phyloP scores from a whole-genome alignment of 192 early-diverging fungal genomes.

The Dispira simplex region DNA sequence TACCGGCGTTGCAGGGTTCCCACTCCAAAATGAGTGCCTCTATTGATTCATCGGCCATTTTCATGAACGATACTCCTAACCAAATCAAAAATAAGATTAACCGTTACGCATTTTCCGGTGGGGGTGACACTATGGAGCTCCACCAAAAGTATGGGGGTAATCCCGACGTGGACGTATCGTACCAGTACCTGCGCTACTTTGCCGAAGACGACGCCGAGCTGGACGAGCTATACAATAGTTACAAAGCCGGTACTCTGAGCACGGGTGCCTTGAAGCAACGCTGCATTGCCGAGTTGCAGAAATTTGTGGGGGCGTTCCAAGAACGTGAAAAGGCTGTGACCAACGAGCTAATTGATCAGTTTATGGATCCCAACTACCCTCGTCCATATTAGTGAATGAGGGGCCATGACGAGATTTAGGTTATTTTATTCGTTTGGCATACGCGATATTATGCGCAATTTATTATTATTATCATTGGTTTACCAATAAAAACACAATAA shows the following conservation, averaged over 20 bases:
- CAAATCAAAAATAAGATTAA: constrained; percentile 99
- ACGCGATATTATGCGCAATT: too few species aligned
- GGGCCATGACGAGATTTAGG: too few species aligned
- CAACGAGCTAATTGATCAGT: constrained; percentile 39
- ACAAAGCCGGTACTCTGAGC: constrained; percentile 68
- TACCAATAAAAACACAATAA: too few species aligned
- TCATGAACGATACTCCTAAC: constrained; percentile 74
- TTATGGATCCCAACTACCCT: constrained; percentile 40
- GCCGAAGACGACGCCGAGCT: constrained; percentile 89
- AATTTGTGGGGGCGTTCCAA: constrained; percentile 67
- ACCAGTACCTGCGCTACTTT: constrained; percentile 90
- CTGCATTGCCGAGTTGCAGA: constrained; percentile 72
- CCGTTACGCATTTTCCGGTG: constrained; percentile 86
- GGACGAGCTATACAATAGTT: constrained; percentile 41
- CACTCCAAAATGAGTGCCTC: constrained; percentile 94
- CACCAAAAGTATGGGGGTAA: constrained; percentile 73
- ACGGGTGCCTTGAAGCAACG: constrained; percentile 80
- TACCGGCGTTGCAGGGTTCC: constrained; percentile 83
- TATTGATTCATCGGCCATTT: constrained; percentile 74
- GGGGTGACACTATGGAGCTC: constrained; percentile 69
- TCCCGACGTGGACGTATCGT: constrained; percentile 89
- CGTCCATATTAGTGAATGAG: constrained; percentile 17
- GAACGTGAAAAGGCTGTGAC: constrained; percentile 44
- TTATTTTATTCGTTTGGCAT: too few species aligned
- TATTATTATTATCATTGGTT: too few species aligned